These are phyloP conservation scores for Dothistroma septosporum DNA, from an alignment of 2,329 filamentous ascomycete genomes.

Conservation along the genomic window DNA sequence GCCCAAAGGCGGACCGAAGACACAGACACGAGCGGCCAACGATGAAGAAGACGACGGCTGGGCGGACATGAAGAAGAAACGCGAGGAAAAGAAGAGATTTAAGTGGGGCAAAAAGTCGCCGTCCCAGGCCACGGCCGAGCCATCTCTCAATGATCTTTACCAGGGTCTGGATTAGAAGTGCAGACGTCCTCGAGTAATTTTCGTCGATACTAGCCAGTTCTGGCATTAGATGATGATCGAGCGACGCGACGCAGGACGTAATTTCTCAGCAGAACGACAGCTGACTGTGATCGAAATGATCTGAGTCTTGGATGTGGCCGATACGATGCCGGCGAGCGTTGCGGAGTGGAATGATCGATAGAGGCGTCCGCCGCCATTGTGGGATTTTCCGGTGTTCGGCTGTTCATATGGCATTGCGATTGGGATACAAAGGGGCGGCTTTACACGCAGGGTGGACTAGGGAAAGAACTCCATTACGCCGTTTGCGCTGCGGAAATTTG, in stretches of 20 bases:
- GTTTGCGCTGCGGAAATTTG: not conserved
- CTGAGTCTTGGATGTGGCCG: not conserved
- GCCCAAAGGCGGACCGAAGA: constrained; percentile 33
- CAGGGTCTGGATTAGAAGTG: constrained; percentile 25
- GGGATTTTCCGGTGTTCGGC: not conserved
- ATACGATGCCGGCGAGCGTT: not conserved
- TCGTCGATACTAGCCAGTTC: constrained; percentile 1
- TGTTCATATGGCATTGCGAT: constrained; percentile 10
- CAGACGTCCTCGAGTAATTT: constrained; percentile 5
- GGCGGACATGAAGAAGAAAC: constrained; percentile 33
- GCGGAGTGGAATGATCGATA: not conserved
- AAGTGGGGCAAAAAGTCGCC: constrained; percentile 26
- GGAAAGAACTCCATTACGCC: not conserved
- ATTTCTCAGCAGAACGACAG: not conserved
- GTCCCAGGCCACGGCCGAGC: constrained; percentile 16
- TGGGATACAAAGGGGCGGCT: constrained; percentile 6
- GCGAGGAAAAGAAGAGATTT: constrained; percentile 33
- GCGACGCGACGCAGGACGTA: constrained; percentile 6
- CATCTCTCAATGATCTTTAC: constrained; percentile 29
- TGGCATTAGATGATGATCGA: constrained; percentile 1
- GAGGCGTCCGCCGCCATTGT: not conserved
- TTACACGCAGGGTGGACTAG: not conserved
- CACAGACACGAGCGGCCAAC: constrained; percentile 14
- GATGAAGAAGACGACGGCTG: constrained; percentile 38
- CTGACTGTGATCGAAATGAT: not conserved